phyloP scores from a whole-genome alignment of 1,284 basidiomycete species.

The Marasmius tenuissimus region DNA sequence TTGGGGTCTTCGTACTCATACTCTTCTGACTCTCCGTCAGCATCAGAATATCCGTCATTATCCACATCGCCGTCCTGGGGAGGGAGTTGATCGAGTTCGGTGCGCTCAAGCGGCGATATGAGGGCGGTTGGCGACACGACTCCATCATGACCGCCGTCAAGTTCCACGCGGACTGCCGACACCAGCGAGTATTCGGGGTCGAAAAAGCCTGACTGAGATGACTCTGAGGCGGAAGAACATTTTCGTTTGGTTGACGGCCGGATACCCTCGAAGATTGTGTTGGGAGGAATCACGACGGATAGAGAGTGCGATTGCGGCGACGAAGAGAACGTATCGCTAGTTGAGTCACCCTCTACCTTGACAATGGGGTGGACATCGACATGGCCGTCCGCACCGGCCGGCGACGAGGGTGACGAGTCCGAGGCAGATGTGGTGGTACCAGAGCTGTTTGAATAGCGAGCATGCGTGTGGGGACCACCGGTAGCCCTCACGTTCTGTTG shows the following conservation, averaged over 20 bases:
- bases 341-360: background rate
- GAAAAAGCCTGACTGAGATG: background rate
- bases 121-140: background rate
- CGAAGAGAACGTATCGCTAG: background rate
- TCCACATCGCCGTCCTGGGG: constrained; percentile 9
- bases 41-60: constrained; percentile 16
- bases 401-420: background rate
- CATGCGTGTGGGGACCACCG: too few species aligned
- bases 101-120: background rate
- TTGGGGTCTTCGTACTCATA: constrained; percentile 20
- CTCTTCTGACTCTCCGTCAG: constrained; percentile 27
- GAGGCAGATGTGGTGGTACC: background rate
- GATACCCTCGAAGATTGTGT: background rate
- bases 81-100: background rate
- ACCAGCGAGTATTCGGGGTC: background rate
- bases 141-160: background rate
- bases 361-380: background rate
- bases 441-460: background rate
- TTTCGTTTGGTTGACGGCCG: background rate
- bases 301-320: background rate
- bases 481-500: background rate
- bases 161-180: background rate
- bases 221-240: background rate
- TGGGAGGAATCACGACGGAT: background rate
- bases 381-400: background rate